Conservation (phyloP, 805 yeast species). For the Cyberlindnera maritima region DNA sequence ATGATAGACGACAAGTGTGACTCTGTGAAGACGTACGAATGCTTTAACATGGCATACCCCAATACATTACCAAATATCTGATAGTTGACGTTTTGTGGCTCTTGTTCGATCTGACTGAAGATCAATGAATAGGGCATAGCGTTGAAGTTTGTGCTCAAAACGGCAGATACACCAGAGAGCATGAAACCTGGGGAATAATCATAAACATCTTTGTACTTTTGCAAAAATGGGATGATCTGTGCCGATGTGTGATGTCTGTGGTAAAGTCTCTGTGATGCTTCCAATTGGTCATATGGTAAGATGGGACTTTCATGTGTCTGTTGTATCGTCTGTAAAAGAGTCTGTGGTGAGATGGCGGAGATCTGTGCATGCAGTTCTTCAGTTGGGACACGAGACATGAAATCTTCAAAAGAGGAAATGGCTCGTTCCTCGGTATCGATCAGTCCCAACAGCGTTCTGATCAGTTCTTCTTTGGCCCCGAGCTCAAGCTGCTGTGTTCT, state of each 20-base stretch:
- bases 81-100: slow-evolving; percentile 13
- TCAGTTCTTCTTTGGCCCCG: neutral
- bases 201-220: neutral
- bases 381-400: slow-evolving; percentile 5
- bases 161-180: slow-evolving; percentile 2
- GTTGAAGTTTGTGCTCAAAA: slow-evolving; percentile 8
- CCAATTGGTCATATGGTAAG: slow-evolving; percentile 5
- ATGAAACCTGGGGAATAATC: slow-evolving; percentile 7
- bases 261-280: slow-evolving; percentile 4
- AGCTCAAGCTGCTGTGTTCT: neutral
- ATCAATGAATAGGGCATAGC: neutral
- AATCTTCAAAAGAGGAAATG: slow-evolving; percentile 12
- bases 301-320: neutral
- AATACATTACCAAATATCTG: slow-evolving; percentile 4
- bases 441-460: slow-evolving; percentile 1
- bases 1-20: neutral
- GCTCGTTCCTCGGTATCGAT: slow-evolving; percentile 4
- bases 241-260: neutral
- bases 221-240: neutral
- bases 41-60: neutral
- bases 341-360: neutral
- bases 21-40: slow-evolving; percentile 1
- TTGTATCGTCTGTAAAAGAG: neutral
- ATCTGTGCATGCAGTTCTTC: slow-evolving; percentile 5
- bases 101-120: neutral